Percentiles rank a stretch among this genome's conserved stretches.
Conservation (phyloP, 306 rosid genomes). For the Quercus ilex region DNA sequence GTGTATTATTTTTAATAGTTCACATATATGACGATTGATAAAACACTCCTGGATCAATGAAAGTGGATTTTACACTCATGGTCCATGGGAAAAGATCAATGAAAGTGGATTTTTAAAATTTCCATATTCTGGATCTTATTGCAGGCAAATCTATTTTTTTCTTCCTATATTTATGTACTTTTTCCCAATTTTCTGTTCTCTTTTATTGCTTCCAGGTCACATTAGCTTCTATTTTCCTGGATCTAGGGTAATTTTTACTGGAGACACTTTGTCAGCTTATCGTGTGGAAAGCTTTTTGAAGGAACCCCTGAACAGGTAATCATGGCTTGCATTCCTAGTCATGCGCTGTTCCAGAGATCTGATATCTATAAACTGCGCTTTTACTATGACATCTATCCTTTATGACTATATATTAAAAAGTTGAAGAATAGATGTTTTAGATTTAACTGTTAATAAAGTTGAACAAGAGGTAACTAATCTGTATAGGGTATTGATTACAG, state of each 20-base stretch:
- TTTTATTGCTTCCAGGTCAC: conserved; percentile 57
- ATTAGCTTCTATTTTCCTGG: conserved; percentile 84
- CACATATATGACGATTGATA: no score
- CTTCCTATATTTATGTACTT: background rate
- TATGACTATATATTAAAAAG: background rate
- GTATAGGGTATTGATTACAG: background rate
- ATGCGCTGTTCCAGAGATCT: background rate
- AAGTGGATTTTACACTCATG: no score
- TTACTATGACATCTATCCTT: background rate
- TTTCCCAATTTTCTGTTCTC: background rate
- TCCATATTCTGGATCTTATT: background rate
- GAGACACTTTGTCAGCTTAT: conserved; percentile 89
- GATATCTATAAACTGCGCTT: background rate
- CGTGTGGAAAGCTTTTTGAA: conserved; percentile 92
- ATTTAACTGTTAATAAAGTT: background rate
- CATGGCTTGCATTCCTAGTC: conserved; percentile 13
- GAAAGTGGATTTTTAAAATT: background rate
- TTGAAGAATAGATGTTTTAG: background rate
- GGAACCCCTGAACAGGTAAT: conserved; percentile 82
- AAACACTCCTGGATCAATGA: no score
- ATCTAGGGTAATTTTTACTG: conserved; percentile 68
- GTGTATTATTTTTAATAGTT: no score
- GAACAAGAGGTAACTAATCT: background rate
- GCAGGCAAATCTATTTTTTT: background rate
- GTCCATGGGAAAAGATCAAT: no score